Conservation (phyloP, 2,329 filamentous ascomycete genomes). For the Coniochaeta sp. region DNA sequence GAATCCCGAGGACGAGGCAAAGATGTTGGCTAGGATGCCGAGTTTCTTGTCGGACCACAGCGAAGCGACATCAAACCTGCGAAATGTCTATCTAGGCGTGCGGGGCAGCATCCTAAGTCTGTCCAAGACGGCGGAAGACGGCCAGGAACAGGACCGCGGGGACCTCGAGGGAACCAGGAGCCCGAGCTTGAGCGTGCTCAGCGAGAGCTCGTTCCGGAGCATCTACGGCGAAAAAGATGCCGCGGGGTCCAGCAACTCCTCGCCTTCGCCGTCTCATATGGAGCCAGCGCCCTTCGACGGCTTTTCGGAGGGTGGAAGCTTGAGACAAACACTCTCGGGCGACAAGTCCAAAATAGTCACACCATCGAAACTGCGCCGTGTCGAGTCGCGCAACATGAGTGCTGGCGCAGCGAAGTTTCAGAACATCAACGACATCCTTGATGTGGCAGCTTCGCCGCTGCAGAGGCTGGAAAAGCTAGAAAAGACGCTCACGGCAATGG, state of each 20-base stretch:
- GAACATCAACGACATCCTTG: conserved; percentile 39
- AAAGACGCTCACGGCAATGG: conserved; percentile 16
- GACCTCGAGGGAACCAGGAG: conserved; percentile 42
- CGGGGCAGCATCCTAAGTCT: conserved; percentile 43
- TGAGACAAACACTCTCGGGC: not conserved
- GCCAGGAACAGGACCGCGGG: conserved; percentile 21
- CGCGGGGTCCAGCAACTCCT: conserved; percentile 9
- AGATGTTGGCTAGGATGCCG: conserved; percentile 48
- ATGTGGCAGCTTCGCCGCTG: conserved; percentile 35
- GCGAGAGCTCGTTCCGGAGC: conserved; percentile 61
- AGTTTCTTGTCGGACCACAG: conserved; percentile 56
- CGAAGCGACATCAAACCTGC: conserved; percentile 52
- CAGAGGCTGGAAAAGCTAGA: conserved; percentile 42
- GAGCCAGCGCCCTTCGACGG: not conserved
- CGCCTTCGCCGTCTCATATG: conserved; percentile 15
- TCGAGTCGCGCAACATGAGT: conserved; percentile 20
- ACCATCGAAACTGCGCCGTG: conserved; percentile 15
- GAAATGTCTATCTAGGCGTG: conserved; percentile 49
- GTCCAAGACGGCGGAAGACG: conserved; percentile 37
- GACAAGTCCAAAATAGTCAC: conserved; percentile 12
- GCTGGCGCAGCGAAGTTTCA: conserved; percentile 29
- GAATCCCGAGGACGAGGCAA: conserved; percentile 21
- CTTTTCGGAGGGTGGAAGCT: not conserved
- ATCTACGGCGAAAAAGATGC: conserved; percentile 47
- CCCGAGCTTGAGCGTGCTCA: conserved; percentile 56